Base-by-base conservation (phyloP, 345 rosid species). In the Hibiscus trionum region DNA sequence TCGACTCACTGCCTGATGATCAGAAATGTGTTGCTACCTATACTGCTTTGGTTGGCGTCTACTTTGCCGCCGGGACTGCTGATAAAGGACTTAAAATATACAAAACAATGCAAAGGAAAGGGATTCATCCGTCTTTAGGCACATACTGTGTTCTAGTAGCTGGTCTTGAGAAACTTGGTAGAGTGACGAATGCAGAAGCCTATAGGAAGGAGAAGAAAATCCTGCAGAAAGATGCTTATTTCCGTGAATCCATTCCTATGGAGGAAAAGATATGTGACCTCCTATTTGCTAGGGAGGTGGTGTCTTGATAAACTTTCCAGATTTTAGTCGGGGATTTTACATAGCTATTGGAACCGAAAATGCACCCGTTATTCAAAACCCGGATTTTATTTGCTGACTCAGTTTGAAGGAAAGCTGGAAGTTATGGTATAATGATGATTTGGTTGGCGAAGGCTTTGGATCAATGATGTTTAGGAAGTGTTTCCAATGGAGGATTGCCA, bases 201-300 rank as follows among this genome's bases (percentile, higher is more conserved):
- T 83, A 71, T 65, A 84, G 79, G 77, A 93, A 84, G 83, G 97
- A 87, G 80, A 93, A 80, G 86, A 88, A 81, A 74, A 77, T 68
- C 52, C 74, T 85, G 75, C 68, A 69, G 75, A 79, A 44, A 19
- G 68, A 73, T 78, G 69, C 74, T 68, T 74, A 76, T 77, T 39
- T 72, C 56, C 61, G 57, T 72, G 86, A 80, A 64, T 61, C 77
- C 35, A 74, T 80, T 37, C 46, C 80, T 6, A 15, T 64, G 29
- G 85, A 84, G 58, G 87, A 87, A 72, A 86, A 76, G 72, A 81
- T 93, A n/a, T 91, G 98, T 76, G 90, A 93, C 73, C 85, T 89
- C 70, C 82, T 92, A 24, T 92, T 84, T 84, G 87, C 83, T 66
- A 68, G 63, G 61, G 75, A 80, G 67, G 29, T 73, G 63, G 63